These are phyloP conservation scores for Rosa chinensis DNA, from an alignment of 306 rosid species.

Conservation along the genomic window DNA sequence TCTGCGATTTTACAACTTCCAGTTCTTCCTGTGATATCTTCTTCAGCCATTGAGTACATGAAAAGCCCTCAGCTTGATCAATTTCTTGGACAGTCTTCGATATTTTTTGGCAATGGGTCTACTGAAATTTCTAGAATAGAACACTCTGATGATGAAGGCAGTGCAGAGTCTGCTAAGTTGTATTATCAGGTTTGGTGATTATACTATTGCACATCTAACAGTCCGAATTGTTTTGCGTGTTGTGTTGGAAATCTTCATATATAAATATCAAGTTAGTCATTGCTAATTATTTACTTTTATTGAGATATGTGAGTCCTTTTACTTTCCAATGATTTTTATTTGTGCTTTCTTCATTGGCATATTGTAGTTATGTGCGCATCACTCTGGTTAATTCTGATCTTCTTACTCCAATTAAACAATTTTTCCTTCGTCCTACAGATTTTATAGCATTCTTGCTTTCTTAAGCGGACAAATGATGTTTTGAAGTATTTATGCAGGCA, in stretches of 20 bases:
- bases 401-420: conserved; percentile 2
- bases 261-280: background rate
- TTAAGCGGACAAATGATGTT: conserved; percentile 12
- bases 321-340: background rate
- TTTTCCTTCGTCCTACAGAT: conserved; percentile 2
- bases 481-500: conserved; percentile 56
- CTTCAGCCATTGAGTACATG: conserved; percentile 57
- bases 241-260: background rate
- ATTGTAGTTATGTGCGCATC: background rate
- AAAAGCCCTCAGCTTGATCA: conserved; percentile 57
- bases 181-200: conserved; percentile 65
- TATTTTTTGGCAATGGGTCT: conserved; percentile 47
- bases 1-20: conserved; percentile 56
- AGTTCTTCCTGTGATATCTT: conserved; percentile 68
- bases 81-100: conserved; percentile 53
- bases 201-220: conserved; percentile 9
- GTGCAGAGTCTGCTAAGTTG: conserved; percentile 42
- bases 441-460: conserved; percentile 5
- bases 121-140: conserved; percentile 41
- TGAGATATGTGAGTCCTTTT: background rate
- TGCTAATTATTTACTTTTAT: conserved; percentile 2
- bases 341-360: background rate
- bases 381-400: background rate
- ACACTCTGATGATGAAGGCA: conserved; percentile 45
- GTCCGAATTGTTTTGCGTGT: background rate